Conservation (phyloP, 169 alveolate genomes). For the Besnoitia besnoiti region DNA sequence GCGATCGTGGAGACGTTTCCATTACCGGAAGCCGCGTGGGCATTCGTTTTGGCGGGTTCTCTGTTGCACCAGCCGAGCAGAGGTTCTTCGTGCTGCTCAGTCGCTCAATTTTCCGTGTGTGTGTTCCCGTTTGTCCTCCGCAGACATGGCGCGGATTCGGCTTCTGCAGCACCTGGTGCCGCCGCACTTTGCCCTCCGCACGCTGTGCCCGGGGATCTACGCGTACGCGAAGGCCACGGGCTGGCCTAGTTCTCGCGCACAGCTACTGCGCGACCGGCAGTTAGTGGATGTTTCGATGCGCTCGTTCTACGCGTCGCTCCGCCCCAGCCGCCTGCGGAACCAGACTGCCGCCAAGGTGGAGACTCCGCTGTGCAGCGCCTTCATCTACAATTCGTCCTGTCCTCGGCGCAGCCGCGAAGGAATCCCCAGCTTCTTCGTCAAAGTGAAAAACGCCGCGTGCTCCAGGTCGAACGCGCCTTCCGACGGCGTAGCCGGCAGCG, state of each 20-base stretch:
- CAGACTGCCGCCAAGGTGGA: neutral
- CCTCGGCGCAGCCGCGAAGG: neutral
- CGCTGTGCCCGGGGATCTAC: constrained; percentile 32
- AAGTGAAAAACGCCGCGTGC: too few species aligned
- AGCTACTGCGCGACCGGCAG: constrained; percentile 39
- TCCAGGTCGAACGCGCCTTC: too few species aligned
- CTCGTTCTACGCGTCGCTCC: constrained; percentile 18
- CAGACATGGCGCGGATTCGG: constrained; percentile 10
- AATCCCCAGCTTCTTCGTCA: too few species aligned
- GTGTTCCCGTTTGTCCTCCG: neutral
- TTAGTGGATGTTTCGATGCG: neutral
- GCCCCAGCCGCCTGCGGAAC: constrained; percentile 27
- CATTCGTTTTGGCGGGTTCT: too few species aligned
- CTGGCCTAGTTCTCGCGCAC: constrained; percentile 29
- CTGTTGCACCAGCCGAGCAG: too few species aligned
- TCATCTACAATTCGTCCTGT: neutral
- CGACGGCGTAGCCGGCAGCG: too few species aligned
- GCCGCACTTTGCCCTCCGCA: constrained; percentile 10
- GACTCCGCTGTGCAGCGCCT: neutral
- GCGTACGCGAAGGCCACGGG: constrained; percentile 31
- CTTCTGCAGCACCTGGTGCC: neutral
- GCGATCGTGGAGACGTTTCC: too few species aligned
- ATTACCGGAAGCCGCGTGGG: too few species aligned
- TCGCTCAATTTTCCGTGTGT: neutral
- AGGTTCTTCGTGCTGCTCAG: too few species aligned